Base-by-base conservation (phyloP, 371 early-diverging fungal species). In the Mortierella sp. region DNA sequence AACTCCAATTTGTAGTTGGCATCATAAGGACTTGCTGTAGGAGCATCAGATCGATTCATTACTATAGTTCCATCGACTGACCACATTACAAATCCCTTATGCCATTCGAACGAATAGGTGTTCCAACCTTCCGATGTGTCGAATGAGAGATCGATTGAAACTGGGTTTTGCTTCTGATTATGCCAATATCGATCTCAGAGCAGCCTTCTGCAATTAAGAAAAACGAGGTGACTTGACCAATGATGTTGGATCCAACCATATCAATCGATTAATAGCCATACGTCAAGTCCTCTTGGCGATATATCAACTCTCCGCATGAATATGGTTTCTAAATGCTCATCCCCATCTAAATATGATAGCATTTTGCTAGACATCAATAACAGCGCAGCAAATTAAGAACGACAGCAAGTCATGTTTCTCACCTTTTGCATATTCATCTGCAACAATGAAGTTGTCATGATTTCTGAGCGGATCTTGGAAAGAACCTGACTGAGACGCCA, bases 151-250 rank as follows among this genome's bases (percentile, higher is more conserved):
- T 75, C 63, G 33, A 80, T 75, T 1, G 76, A 70, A 32, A 80
- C 45, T 4, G 76, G 81, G 59, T 75, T 69, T 68, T 80, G 76
- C n/a, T 71, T 67, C 0, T 48, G 28, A n/a, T 69, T 55, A 32
- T 75, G 72, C 81, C 81, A 59, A 80, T 55, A n/a, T 80, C 81
- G 24, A 80, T 80, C 63, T 80, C 81, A 0, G 81, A 67, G 19
- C 74, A 70, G 16, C 28, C 76, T 32, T 74, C 69, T 13, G 81
- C 76, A 50, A 80, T 80, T 45, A 80, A 19, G 69, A 80, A 80
- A 71, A 80, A 75, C 0, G 81, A 64, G 9, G 81, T 75, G 61
- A 80, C 81, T 13, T 75, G 81, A 38, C 81, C 81, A 24, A 69
- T 69, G 1, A 80, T 67, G 63, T 72, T 72, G 40, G 81, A 80